Base-by-base conservation (phyloP, 345 rosid genomes). In the Syzygium jambos region DNA sequence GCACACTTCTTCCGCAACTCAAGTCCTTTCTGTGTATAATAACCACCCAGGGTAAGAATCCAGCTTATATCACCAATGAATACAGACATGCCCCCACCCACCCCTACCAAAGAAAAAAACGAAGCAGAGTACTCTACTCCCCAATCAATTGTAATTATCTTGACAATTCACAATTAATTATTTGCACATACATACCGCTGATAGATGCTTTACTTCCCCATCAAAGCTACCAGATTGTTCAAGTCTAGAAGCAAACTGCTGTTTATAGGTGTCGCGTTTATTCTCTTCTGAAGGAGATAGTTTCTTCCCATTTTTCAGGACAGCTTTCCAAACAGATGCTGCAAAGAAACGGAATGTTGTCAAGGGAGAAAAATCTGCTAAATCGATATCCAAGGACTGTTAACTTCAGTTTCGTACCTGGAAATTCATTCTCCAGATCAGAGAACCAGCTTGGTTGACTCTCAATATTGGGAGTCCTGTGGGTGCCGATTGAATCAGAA, bases 361-460 rank as follows among this genome's bases (percentile, higher is more conserved):
- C 6, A 73, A 73, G 82, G 82, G 49, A 34, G 85, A 90, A 88
- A 87, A 87, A 38, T n/a, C 27, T 9, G 82, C 82, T 19, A 9
- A 19, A 73, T 21, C 49, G 7, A 73, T 38, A 38, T 73, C 49
- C 38, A 73, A 38, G 80, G 82, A 38, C 49, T 38, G 38, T 38
- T 38, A 4, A 89, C 27, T 88, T 63, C 51, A 17, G 43, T 29
- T 80, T 41, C 88, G 85, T 87, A 95, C 99, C 93, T 91, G 99
- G 99, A 93, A 97, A 97, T 89, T 97, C 99, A 63, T 91, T 95
- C 92, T 97, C 99, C 98, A 96, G 92, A 78, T 97, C 99, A 85
- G 95, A 87, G 19, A 91, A 87, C 95, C 93, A 93, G 85, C 89
- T 87, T 87, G 90, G 88, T 84, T 94, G 91, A 78, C 88, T 89